Base-by-base conservation (phyloP, 2,329 filamentous ascomycete genomes). In the Annulohypoxylon truncatum region DNA sequence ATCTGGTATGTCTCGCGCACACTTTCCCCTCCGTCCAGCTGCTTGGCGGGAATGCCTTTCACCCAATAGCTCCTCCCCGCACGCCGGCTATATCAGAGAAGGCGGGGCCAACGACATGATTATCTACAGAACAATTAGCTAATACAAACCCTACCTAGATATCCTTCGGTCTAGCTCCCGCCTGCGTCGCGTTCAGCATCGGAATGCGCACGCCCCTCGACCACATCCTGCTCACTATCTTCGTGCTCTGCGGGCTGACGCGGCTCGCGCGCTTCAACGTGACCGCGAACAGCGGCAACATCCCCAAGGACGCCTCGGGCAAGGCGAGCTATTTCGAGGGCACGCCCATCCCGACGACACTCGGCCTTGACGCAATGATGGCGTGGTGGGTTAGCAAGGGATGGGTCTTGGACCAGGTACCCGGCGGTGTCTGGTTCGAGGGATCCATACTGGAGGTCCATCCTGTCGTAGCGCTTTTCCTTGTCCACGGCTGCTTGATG, bases 301-400 rank as follows among this genome's bases (percentile, higher is more conserved):
- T 99, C 10, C 96, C 96, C 68, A 97, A 98, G 81, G 96, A 99
- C 78, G 91, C 89, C 51, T 88, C 87, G 0, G 96, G 96, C 72
- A 99, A 99, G 83, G 93, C 92, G 64, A 88, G 92, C 76, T 99
- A 97, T 82, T 99, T 99, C 73, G 96, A 99, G 82, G 96, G 96
- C 73, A 97, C 95, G 0, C 96, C 96, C 0, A 97, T 98, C 74
- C 96, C 96, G 1, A 98, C 94, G 2, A 94, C 92, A 22, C 83
- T 98, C 22, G 90, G 86, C 1, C 89, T 97, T 72, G 93, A 93
- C 67, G 88, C 85, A 12, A 74, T 97, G 62, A 97, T 98, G 92
- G 92, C 91, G 28, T 97, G 91, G 81, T 98, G 94, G 91, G 87
- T 96, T 28, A 89, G 86, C 61, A 85, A 93, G 71, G 91, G 91